phyloP scores from a whole-genome alignment of 2,329 filamentous ascomycete genomes.

The Trichoderma oligosporum region DNA sequence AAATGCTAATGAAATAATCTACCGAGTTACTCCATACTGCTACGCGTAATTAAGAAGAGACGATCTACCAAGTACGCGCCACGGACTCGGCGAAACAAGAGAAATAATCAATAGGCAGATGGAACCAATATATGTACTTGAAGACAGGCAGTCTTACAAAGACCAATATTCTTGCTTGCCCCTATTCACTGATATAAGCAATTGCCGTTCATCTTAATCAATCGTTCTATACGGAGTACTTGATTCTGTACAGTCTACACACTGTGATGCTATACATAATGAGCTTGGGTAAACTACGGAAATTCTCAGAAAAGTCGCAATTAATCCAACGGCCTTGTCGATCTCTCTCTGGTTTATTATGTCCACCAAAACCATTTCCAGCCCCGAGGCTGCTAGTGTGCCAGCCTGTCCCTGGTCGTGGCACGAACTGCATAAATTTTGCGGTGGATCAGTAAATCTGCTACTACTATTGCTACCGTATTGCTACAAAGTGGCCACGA shows the following conservation, averaged over 20 bases:
- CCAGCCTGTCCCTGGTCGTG: conserved; percentile 7
- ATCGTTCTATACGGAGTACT: conserved; percentile 3
- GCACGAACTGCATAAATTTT: conserved; percentile 10
- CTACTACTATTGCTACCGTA: not conserved
- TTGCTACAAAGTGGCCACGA: not conserved
- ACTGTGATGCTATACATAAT: not conserved
- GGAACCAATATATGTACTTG: not conserved
- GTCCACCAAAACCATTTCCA: not conserved
- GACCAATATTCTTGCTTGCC: conserved; percentile 1
- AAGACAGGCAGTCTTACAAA: conserved; percentile 1
- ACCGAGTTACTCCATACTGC: too few relatives aligned
- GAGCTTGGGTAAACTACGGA: conserved; percentile 3
- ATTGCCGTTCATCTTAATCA: not conserved
- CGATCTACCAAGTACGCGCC: conserved; percentile 8
- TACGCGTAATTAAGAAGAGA: conserved; percentile 14
- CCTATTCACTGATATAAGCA: not conserved
- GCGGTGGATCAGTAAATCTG: conserved; percentile 7
- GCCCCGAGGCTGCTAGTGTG: conserved; percentile 14
- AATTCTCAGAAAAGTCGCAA: not conserved
- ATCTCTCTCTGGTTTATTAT: conserved; percentile 8
- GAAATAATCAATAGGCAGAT: not conserved
- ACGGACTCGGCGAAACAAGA: conserved; percentile 1
- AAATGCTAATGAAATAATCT: too few relatives aligned
- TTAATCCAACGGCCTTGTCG: conserved; percentile 15
- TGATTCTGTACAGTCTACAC: not conserved